Conservation (phyloP, 805 yeast genomes). For the Saccharomyces jurei region DNA sequence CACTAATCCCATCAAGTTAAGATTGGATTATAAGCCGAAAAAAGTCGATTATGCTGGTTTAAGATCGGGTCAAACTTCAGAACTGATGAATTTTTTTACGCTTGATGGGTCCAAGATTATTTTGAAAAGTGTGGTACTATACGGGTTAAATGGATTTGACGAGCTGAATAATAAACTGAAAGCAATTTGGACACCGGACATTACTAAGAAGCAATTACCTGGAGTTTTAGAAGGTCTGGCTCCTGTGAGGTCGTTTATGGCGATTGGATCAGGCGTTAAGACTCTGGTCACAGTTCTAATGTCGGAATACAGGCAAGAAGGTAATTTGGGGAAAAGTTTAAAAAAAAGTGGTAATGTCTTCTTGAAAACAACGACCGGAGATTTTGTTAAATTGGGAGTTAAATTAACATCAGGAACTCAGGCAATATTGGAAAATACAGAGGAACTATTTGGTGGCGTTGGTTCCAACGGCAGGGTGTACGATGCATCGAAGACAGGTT, state of each 20-base stretch:
- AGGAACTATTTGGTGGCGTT: slow-evolving; percentile 67
- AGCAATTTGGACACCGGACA: slow-evolving; percentile 82
- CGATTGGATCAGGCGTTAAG: slow-evolving; percentile 70
- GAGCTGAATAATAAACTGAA: slow-evolving; percentile 48
- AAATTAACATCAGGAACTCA: slow-evolving; percentile 86
- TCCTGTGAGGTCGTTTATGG: slow-evolving; percentile 68
- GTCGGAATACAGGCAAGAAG: slow-evolving; percentile 66
- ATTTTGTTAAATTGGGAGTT: slow-evolving; percentile 72
- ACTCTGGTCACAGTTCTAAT: slow-evolving; percentile 68
- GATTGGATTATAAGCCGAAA: slow-evolving; percentile 87
- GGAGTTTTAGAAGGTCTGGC: slow-evolving; percentile 80
- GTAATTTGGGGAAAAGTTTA: slow-evolving; percentile 56
- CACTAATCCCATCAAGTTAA: slow-evolving; percentile 50
- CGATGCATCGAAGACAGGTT: slow-evolving; percentile 5
- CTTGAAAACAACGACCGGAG: slow-evolving; percentile 72
- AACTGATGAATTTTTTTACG: slow-evolving; percentile 80
- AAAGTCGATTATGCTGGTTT: slow-evolving; percentile 78
- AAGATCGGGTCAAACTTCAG: slow-evolving; percentile 74
- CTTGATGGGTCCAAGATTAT: slow-evolving; percentile 77
- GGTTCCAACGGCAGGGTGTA: slow-evolving; percentile 45
- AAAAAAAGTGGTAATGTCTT: slow-evolving; percentile 70
- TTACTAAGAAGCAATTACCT: slow-evolving; percentile 68
- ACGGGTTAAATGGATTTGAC: slow-evolving; percentile 73
- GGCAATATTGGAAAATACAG: slow-evolving; percentile 68
- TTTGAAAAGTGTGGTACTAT: slow-evolving; percentile 51